Evolutionary conservation across 2,329 filamentous ascomycete species (phyloP), one percentile per base, ranked within the genome.

Genomic region (Beauveria bassiana): DNA sequence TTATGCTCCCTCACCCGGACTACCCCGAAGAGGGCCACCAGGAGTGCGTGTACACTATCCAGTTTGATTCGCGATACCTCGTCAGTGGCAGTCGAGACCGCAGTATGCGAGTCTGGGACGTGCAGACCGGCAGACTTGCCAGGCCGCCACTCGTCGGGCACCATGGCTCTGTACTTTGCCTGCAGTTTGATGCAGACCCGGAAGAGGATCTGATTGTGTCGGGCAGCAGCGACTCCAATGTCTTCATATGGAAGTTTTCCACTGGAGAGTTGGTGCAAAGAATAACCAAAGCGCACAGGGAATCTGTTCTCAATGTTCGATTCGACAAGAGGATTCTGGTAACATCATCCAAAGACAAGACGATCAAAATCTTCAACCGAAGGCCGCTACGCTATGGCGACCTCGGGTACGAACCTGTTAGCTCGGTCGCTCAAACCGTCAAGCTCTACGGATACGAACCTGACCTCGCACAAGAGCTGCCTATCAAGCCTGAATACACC

Each of bases 281-380:
- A 62, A 84, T 98, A 38, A 80, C 80, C 1, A 81, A 85, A 50
- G 93, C 93, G 0, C 95, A 99, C 71, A 79, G 81, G 34, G 95
- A 99, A 73, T 96, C 93, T 0, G 93, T 99, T 0, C 79, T 99
- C 18, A 98, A 98, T 70, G 86, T 99, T 61, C 86, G 90, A 64
- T 99, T 98, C 67, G 93, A 98, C 70, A 88, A 91, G 66, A 85
- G 91, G 9, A 96, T 96, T 65, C 81, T 99, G 4, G 91, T 98
- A 14, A 99, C 95, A 0, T 98, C 95, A 70, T 98, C 93, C 54
- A 99, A 99, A 73, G 95, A 99, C 74, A 96, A 93, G 73, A 89
- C 89, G 0, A 96, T 99, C 79, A 97, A 97, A 74, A 87, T 99
- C 20, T 99, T 96, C 84, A 98, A 93, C 72, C 86, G 95, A 5